Evolutionary conservation across 768 basidiomycete genomes (phyloP).

Genomic region (Tulasnella sp.): DNA sequence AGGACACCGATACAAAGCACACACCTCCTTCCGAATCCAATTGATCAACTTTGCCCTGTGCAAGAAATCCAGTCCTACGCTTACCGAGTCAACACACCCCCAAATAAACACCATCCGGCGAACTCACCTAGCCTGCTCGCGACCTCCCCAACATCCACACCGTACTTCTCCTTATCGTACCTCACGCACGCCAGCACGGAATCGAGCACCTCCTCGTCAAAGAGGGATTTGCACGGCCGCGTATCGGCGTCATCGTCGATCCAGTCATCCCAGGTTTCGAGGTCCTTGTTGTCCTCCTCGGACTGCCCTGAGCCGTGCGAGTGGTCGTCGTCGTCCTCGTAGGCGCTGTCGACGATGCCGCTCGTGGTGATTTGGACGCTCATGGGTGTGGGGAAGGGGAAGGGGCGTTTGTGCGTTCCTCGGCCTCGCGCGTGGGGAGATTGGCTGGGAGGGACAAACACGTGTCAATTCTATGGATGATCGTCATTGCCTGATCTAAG

Average conservation of each 20-base stretch:
- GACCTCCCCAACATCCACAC: constrained; percentile 46
- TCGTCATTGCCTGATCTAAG: no score
- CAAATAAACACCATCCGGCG: not conserved
- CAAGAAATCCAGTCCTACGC: constrained; percentile 62
- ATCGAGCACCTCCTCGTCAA: constrained; percentile 51
- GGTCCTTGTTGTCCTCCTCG: constrained; percentile 15
- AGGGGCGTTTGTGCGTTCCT: no score
- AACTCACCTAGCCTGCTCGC: constrained; percentile 45
- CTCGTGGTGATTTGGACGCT: constrained; percentile 10
- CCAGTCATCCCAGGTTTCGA: constrained; percentile 68
- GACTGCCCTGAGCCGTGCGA: constrained; percentile 5
- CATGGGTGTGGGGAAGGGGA: not conserved
- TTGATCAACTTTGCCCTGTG: constrained; percentile 74
- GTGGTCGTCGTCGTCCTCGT: constrained; percentile 7
- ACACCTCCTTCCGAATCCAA: constrained; percentile 66
- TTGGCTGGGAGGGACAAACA: no score
- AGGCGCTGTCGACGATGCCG: not conserved
- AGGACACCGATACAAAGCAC: not conserved
- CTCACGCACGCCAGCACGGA: constrained; percentile 46
- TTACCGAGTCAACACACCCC: not conserved
- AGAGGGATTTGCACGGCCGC: constrained; percentile 50
- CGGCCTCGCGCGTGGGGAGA: no score
- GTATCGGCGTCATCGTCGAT: constrained; percentile 24
- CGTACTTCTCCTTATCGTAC: constrained; percentile 48
- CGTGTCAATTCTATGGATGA: no score